Evolutionary conservation across 176 grass and related monocot genomes (phyloP).

Genomic region (Aegilops umbellulata): DNA sequence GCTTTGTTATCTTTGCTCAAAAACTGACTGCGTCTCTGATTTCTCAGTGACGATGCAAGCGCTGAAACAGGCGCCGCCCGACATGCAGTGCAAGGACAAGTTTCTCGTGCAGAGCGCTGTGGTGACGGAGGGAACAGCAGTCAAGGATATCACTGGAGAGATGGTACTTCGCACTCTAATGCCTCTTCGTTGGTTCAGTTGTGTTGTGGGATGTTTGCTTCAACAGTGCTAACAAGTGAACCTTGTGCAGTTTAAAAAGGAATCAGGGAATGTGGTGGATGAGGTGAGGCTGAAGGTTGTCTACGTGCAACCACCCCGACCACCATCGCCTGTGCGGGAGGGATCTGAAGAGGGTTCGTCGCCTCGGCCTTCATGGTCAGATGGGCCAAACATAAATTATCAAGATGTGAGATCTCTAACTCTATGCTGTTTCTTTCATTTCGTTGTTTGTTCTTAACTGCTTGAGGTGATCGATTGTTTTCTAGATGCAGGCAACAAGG

Average conservation of each 20-base stretch:
- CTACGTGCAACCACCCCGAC: slow-evolving; percentile 67
- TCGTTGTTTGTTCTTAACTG: slow-evolving; percentile 8
- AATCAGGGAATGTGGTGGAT: slow-evolving; percentile 72
- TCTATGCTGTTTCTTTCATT: not conserved
- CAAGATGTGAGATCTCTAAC: slow-evolving; percentile 30
- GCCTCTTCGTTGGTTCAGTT: not conserved
- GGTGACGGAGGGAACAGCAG: slow-evolving; percentile 29
- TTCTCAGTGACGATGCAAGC: slow-evolving; percentile 89
- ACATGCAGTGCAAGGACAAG: slow-evolving; percentile 95
- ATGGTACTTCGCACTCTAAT: slow-evolving; percentile 52
- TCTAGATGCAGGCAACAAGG: slow-evolving; percentile 13
- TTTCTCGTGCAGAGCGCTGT: slow-evolving; percentile 87
- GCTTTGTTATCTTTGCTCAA: not conserved
- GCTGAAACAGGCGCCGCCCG: slow-evolving; percentile 54
- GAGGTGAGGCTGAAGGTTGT: slow-evolving; percentile 85
- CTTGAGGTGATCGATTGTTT: not conserved
- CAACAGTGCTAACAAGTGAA: not conserved
- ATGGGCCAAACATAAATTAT: slow-evolving; percentile 57
- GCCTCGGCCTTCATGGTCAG: slow-evolving; percentile 56
- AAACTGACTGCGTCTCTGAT: not conserved
- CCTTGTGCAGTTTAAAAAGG: slow-evolving; percentile 71
- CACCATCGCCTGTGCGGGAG: slow-evolving; percentile 68
- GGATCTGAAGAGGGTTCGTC: slow-evolving; percentile 76
- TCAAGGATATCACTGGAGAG: slow-evolving; percentile 66
- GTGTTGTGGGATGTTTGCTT: slow-evolving; percentile 9